Base-by-base conservation (phyloP, 225 moss, liverwort and hornwort genomes). In the Rhytidiadelphus loreus region DNA sequence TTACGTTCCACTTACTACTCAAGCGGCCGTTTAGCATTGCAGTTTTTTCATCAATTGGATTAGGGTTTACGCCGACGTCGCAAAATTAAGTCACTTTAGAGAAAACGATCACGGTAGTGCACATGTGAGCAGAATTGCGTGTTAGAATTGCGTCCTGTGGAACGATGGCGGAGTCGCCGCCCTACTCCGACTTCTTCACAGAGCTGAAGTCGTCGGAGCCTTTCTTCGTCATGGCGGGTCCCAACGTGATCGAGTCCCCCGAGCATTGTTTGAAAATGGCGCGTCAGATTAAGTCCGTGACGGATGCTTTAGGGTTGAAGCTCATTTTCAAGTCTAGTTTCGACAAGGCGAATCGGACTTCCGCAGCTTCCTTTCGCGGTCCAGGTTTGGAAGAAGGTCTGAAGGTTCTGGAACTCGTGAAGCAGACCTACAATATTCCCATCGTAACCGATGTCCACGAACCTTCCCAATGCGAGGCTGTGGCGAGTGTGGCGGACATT, bases 401-500 rank as follows among this genome's bases (percentile, higher is more conserved):
- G 89, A 95, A 94, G 90, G 89, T 97, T 43, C 78, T 99, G 86
- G 83, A 95, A 41, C 88, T 92, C 77, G 97, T 97, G 89, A 97
- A 96, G 91, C 91, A 91, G 65, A 95, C 89, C 18, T 94, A 90
- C 77, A 89, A 82, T 57, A 55, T 99, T n/a, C 95, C 96, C 13
- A 90, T 99, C 66, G 94, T 99, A 15, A 99, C 99, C 28, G 99
- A 99, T 72, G 99, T 99, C 60, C 99, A 99, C 62, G 99, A 99
- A 81, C 44, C 95, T 44, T 90, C 70, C 72, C 98, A 99, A 92
- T 99, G 99, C 90, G 97, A 99, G 91, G 92, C 93, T 43, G 95
- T 94, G 61, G 96, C 92, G 35, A 89, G 90, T 88, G 96, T 99
- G 66, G 99, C 95, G 89, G 99, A 99, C 86, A 88, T 99, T 30